A percentile compares a stretch with the other conserved stretches of the same genome.
Evolutionary conservation across 2,329 filamentous ascomycete species (phyloP).

Genomic region (Fusarium piperis): DNA sequence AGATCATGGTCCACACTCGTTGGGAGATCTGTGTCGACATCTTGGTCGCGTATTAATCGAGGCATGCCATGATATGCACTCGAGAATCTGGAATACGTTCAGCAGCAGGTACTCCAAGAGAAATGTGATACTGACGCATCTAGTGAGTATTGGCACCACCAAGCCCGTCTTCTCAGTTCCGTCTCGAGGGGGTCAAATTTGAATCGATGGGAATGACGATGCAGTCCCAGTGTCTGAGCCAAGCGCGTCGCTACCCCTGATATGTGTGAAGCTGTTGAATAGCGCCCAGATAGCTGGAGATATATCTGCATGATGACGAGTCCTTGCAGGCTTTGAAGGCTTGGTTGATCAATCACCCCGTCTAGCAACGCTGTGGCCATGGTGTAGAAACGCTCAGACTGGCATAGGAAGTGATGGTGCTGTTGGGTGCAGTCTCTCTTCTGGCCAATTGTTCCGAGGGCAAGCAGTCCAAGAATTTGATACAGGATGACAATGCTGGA

Average conservation of each 20-base stretch:
- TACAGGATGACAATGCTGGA: slow-evolving; percentile 13
- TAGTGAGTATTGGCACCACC: slow-evolving; percentile 43
- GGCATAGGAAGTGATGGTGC: slow-evolving; percentile 36
- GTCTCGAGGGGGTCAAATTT: slow-evolving; percentile 42
- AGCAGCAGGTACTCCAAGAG: background rate
- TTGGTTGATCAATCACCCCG: slow-evolving; percentile 23
- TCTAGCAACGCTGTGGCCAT: slow-evolving; percentile 26
- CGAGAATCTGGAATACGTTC: slow-evolving; percentile 21
- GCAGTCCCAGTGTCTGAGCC: slow-evolving; percentile 38
- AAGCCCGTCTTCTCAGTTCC: slow-evolving; percentile 35
- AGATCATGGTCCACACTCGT: slow-evolving; percentile 39
- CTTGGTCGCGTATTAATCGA: slow-evolving; percentile 40
- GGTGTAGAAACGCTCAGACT: slow-evolving; percentile 32
- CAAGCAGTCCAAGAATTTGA: slow-evolving; percentile 31
- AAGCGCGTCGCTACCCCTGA: slow-evolving; percentile 37
- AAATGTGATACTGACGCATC: slow-evolving; percentile 29
- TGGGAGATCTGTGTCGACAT: slow-evolving; percentile 40
- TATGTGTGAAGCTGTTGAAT: slow-evolving; percentile 34
- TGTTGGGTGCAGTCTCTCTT: slow-evolving; percentile 1
- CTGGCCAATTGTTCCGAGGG: slow-evolving; percentile 31
- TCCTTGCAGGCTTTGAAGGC: slow-evolving; percentile 33
- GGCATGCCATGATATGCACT: slow-evolving; percentile 42
- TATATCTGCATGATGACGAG: slow-evolving; percentile 39
- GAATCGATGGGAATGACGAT: slow-evolving; percentile 41
- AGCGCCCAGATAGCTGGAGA: slow-evolving; percentile 35